phyloP scores from a whole-genome alignment of 805 yeast species.

The Pichia nanzhaoensis region DNA sequence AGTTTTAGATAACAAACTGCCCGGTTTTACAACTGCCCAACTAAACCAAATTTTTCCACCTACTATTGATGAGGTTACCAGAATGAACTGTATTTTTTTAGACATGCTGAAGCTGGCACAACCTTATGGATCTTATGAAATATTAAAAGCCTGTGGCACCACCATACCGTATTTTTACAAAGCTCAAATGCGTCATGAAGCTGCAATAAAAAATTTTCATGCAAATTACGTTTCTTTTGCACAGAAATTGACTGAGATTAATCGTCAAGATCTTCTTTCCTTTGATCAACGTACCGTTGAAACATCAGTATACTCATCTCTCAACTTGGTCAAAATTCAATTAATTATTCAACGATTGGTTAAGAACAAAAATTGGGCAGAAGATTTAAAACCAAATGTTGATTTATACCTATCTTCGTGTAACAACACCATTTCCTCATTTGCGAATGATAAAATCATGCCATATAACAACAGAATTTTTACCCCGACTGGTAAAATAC shows the following conservation, averaged over 20 bases:
- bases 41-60: slow-evolving; percentile 86
- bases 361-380: slow-evolving; percentile 41
- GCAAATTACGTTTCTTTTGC: slow-evolving; percentile 38
- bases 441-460: slow-evolving; percentile 51
- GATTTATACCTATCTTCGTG: slow-evolving; percentile 45
- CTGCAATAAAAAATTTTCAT: slow-evolving; percentile 69
- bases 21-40: slow-evolving; percentile 51
- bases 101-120: slow-evolving; percentile 65
- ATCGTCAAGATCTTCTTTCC: slow-evolving; percentile 23
- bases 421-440: slow-evolving; percentile 67
- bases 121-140: slow-evolving; percentile 67
- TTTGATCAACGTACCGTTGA: slow-evolving; percentile 50
- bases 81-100: slow-evolving; percentile 79
- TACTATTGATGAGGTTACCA: slow-evolving; percentile 87
- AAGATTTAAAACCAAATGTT: slow-evolving; percentile 24
- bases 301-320: slow-evolving; percentile 57
- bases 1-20: slow-evolving; percentile 50
- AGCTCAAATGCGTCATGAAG: slow-evolving; percentile 90
- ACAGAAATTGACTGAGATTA: slow-evolving; percentile 28
- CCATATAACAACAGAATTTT: slow-evolving; percentile 62
- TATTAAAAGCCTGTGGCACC: slow-evolving; percentile 71
- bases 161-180: slow-evolving; percentile 87
- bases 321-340: slow-evolving; percentile 66
- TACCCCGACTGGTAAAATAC: slow-evolving; percentile 85
- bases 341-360: slow-evolving; percentile 58